These are phyloP conservation scores for Fusarium coicis DNA, from an alignment of 2,329 filamentous ascomycete genomes.

Conservation along the genomic window DNA sequence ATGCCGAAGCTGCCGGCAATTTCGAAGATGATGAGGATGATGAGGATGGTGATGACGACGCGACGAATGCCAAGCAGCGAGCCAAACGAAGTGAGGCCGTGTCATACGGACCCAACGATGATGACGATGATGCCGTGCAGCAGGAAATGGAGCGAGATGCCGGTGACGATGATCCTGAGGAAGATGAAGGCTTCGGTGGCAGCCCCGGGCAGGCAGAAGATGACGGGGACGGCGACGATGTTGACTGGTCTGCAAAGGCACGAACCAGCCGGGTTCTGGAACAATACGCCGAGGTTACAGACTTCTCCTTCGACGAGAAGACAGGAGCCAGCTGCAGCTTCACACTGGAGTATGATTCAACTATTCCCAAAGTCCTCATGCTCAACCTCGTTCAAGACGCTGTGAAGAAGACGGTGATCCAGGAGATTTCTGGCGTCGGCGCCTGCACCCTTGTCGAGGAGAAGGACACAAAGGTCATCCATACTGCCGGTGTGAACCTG, in stretches of 20 bases:
- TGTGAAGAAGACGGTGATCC: conserved; percentile 81
- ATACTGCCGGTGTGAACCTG: conserved; percentile 88
- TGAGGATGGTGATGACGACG: conserved; percentile 81
- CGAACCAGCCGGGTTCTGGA: conserved; percentile 74
- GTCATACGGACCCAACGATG: conserved; percentile 92
- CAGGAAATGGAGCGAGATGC: conserved; percentile 69
- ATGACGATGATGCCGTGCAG: conserved; percentile 84
- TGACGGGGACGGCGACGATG: conserved; percentile 53
- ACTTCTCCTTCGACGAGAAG: conserved; percentile 82
- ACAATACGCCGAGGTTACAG: conserved; percentile 73
- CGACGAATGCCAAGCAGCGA: conserved; percentile 76
- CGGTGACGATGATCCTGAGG: conserved; percentile 67
- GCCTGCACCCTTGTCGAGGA: conserved; percentile 73
- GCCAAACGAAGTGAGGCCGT: conserved; percentile 83
- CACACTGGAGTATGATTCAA: conserved; percentile 82
- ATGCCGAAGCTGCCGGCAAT: conserved; percentile 48
- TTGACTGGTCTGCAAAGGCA: conserved; percentile 54
- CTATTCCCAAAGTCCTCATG: conserved; percentile 91
- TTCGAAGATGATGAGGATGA: conserved; percentile 63
- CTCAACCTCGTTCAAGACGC: conserved; percentile 88
- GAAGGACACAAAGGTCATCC: conserved; percentile 68
- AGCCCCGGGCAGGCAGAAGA: conserved; percentile 57
- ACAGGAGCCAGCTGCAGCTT: conserved; percentile 81
- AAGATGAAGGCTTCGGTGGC: conserved; percentile 65
- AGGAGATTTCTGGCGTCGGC: conserved; percentile 83